A percentile compares a stretch with the other conserved stretches of the same genome.
Evolutionary conservation across 2,329 filamentous ascomycete species (phyloP).

Genomic region (Exophiala alcalophila): DNA sequence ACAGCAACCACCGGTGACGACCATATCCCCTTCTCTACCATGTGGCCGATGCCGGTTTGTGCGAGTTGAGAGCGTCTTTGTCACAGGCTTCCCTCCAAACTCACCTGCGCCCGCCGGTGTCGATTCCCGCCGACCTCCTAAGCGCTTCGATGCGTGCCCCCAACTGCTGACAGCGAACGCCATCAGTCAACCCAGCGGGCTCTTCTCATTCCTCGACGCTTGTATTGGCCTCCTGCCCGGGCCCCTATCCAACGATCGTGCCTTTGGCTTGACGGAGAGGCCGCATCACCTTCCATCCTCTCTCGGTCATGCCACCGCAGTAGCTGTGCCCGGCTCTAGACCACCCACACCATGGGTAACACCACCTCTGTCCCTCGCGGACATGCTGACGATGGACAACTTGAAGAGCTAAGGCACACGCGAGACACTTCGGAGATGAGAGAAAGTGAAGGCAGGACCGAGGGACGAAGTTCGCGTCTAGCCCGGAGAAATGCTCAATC

Average conservation of each 20-base stretch:
- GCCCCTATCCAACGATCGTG: no score
- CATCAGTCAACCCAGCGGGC: no score
- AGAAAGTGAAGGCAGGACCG: constrained; percentile 3
- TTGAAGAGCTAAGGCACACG: constrained; percentile 16
- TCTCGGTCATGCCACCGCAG: constrained; percentile 18
- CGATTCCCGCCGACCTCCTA: not conserved
- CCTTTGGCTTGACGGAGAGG: not conserved
- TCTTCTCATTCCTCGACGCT: not conserved
- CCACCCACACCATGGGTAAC: constrained; percentile 23
- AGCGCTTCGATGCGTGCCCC: constrained; percentile 12
- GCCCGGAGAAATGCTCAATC: constrained; percentile 20
- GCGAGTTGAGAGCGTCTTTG: not conserved
- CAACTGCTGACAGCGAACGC: constrained; percentile 15
- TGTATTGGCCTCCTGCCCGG: no score
- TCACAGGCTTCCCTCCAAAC: not conserved
- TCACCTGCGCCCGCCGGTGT: not conserved
- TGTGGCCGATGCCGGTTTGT: not conserved
- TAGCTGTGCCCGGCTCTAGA: constrained; percentile 10
- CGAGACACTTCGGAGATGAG: constrained; percentile 4
- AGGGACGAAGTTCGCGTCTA: constrained; percentile 14
- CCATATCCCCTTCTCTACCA: not conserved
- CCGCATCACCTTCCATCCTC: not conserved
- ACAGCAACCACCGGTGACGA: constrained; percentile 1
- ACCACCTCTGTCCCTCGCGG: constrained; percentile 14
- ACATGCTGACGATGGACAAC: constrained; percentile 14